phyloP scores from a whole-genome alignment of 1,284 basidiomycete genomes.

The Laetiporus sulphureus region DNA sequence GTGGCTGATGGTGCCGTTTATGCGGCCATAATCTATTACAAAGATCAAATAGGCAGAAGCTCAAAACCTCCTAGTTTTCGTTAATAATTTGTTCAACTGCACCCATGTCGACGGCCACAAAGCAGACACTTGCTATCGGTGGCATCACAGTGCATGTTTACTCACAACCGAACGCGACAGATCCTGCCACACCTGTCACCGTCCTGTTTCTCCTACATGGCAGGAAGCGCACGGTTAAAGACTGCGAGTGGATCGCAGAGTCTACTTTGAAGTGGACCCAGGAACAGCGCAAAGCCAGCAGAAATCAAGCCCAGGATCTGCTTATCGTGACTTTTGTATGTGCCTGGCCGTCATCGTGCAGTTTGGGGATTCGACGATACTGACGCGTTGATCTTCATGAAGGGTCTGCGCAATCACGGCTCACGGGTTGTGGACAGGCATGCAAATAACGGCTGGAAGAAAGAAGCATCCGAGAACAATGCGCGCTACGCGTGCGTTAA shows the following conservation, averaged over 20 bases:
- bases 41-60: no score
- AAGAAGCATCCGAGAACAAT: conserved; percentile 41
- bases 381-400: no score
- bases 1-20: no score
- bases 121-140: conserved; percentile 32
- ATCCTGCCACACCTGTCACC: conserved; percentile 30
- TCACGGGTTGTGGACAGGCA: conserved; percentile 41
- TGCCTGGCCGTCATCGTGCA: no score
- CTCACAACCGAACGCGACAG: conserved; percentile 21
- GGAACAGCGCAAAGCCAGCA: conserved; percentile 19
- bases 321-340: conserved; percentile 51
- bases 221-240: conserved; percentile 27
- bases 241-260: conserved; percentile 25
- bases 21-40: no score
- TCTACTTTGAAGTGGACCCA: conserved; percentile 19
- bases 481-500: conserved; percentile 56
- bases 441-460: conserved; percentile 54
- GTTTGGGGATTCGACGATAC: no score
- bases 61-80: no score
- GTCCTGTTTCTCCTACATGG: conserved; percentile 63
- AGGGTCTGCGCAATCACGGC: conserved; percentile 82
- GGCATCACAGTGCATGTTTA: conserved; percentile 41
- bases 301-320: conserved; percentile 32
- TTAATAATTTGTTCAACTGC: no score
- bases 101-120: conserved; percentile 12